phyloP scores from a whole-genome alignment of 2,329 filamentous ascomycete species.

The Trichoderma guizhouense region DNA sequence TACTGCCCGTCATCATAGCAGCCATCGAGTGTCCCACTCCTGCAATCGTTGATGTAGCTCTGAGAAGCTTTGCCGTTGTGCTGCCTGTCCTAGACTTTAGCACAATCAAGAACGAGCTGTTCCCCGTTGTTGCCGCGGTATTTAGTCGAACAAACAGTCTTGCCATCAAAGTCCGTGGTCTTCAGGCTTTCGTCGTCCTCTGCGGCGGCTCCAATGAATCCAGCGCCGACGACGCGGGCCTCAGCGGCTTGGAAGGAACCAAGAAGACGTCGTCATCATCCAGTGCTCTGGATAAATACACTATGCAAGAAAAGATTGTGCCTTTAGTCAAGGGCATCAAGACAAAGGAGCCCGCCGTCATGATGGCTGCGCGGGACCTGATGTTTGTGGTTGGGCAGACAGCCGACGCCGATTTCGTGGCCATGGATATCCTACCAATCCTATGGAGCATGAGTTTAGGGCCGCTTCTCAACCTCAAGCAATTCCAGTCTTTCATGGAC shows the following conservation, averaged over 20 bases:
- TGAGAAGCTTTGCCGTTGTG: constrained; percentile 75
- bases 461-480: constrained; percentile 78
- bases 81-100: constrained; percentile 89
- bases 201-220: constrained; percentile 70
- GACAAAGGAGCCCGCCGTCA: constrained; percentile 95
- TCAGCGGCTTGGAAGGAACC: constrained; percentile 64
- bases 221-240: constrained; percentile 59
- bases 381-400: constrained; percentile 77
- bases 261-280: constrained; percentile 65
- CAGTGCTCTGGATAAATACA: constrained; percentile 91
- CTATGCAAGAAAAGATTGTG: constrained; percentile 95
- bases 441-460: constrained; percentile 91
- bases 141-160: constrained; percentile 93
- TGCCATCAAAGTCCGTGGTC: constrained; percentile 86
- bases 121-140: constrained; percentile 83
- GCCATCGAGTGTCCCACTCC: constrained; percentile 88
- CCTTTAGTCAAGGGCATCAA: constrained; percentile 90
- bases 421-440: constrained; percentile 83
- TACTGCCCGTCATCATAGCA: constrained; percentile 78
- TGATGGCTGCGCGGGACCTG: constrained; percentile 87
- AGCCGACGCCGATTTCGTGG: constrained; percentile 86
- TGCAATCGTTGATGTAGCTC: constrained; percentile 78
- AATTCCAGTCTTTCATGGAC: constrained; percentile 87
- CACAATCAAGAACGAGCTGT: constrained; percentile 94
- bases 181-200: constrained; percentile 85